Evolutionary conservation across 805 yeast species (phyloP).

Genomic region (Myxozyma monticola): DNA sequence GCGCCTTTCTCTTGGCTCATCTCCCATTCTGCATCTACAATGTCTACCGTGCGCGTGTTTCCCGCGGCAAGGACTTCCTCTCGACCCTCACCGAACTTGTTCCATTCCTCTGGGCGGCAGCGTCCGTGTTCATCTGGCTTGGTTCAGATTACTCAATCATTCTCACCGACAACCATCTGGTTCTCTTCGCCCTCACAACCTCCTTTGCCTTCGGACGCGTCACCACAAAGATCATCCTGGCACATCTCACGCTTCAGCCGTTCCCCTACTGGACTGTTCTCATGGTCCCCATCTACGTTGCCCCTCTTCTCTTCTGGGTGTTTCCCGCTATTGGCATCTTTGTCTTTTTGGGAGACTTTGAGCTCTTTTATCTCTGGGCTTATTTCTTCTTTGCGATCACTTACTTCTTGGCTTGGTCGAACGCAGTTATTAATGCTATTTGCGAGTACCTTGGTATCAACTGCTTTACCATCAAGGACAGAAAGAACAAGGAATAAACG

Average conservation of each 20-base stretch:
- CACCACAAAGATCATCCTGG: conserved; percentile 58
- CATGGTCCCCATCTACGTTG: conserved; percentile 46
- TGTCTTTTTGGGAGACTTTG: conserved; percentile 34
- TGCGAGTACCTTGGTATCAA: conserved; percentile 81
- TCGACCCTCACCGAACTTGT: conserved; percentile 55
- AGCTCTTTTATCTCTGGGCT: conserved; percentile 48
- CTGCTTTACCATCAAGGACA: conserved; percentile 54
- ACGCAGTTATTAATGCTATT: conserved; percentile 73
- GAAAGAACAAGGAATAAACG: conserved; percentile 1
- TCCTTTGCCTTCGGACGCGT: conserved; percentile 90
- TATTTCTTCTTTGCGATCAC: conserved; percentile 68
- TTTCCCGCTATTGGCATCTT: conserved; percentile 46
- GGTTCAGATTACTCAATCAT: conserved; percentile 51
- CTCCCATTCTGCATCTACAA: conserved; percentile 61
- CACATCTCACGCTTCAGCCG: conserved; percentile 78
- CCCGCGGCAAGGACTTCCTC: conserved; percentile 37
- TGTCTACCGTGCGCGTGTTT: conserved; percentile 47
- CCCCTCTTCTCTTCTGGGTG: conserved; percentile 46
- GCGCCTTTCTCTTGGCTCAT: conserved; percentile 55
- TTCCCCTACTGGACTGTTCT: conserved; percentile 79
- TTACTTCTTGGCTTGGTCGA: conserved; percentile 66
- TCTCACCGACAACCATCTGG: conserved; percentile 48
- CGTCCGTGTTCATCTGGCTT: conserved; percentile 48
- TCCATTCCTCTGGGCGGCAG: conserved; percentile 65
- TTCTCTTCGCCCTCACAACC: conserved; percentile 72